These are phyloP conservation scores for Dillenia suffruticosa DNA, from an alignment of 164 flowering plant genomes.

Conservation along the genomic window DNA sequence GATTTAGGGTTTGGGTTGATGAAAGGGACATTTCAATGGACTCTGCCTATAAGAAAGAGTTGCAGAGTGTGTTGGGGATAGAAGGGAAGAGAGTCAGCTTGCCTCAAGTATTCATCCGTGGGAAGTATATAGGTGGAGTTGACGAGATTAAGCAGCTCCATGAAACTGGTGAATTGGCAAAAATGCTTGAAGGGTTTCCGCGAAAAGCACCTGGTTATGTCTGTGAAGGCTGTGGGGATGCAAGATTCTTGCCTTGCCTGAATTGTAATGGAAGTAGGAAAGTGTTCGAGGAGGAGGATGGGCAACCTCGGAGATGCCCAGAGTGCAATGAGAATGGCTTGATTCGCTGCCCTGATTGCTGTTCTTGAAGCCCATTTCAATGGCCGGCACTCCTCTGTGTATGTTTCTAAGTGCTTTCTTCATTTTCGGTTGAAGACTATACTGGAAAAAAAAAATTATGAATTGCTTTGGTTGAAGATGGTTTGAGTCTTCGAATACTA, in stretches of 20 bases:
- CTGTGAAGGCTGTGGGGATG: constrained; percentile 82
- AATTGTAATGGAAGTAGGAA: constrained; percentile 81
- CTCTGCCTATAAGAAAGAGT: constrained; percentile 52
- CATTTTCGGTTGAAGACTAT: no score
- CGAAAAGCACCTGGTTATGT: constrained; percentile 28
- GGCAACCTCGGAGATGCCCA: constrained; percentile 44
- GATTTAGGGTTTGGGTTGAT: constrained; percentile 70
- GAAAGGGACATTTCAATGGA: constrained; percentile 96
- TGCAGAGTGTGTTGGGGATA: constrained; percentile 39
- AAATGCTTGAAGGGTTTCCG: constrained; percentile 64
- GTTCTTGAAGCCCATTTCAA: constrained; percentile 24
- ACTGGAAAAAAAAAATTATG: no score
- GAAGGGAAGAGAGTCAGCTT: constrained; percentile 37
- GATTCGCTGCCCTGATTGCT: constrained; percentile 74
- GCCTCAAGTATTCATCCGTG: constrained; percentile 79
- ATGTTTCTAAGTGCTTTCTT: no score
- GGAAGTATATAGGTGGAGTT: constrained; percentile 73
- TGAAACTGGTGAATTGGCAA: constrained; percentile 70
- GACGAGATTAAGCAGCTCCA: constrained; percentile 72
- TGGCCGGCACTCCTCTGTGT: no score
- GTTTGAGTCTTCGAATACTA: no score
- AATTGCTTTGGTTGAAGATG: no score
- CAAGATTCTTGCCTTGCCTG: constrained; percentile 74
- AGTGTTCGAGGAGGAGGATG: constrained; percentile 67
- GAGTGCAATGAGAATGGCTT: constrained; percentile 93